Base-by-base conservation (phyloP, 495 filamentous ascomycete genomes). In the Neurospora sp. region DNA sequence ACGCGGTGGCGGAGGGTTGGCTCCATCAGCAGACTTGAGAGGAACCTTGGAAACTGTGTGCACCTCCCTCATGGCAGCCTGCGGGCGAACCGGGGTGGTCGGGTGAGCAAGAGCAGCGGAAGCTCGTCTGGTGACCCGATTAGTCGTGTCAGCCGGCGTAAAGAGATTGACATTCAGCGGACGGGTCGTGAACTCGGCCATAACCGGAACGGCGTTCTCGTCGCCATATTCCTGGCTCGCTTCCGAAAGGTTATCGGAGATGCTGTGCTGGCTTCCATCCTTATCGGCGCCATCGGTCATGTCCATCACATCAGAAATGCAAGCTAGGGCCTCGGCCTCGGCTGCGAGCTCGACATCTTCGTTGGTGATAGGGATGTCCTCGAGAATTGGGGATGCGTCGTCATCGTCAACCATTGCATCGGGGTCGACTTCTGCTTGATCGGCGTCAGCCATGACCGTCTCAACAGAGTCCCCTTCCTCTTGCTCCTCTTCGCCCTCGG, bases 31-130 rank as follows among this genome's bases (percentile, higher is more conserved):
- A 0, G 89, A 84, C 80, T 92, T 92, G 37, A 94, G 81, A 5
- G 92, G 91, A 1, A 94, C 90, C 82, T 93, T 94, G 16, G 89
- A 90, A 0, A 92, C 88, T 0, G 92, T 94, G 77, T 92, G 89
- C 72, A 91, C 85, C 16, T 88, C 72, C 11, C 78, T 75, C 42
- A 12, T 69, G 3, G 71, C 72, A 23, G 83, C 81, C 66, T 75
- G 76, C 0, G 84, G 84, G 18, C 83, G 85, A 9, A 81, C 77
- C 0, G 81, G 81, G 31, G 54, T 66, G 54, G 54, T 66, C 5
- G 78, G 74, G 27, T 79, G 72, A 27, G 40, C 62, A 66, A 66
- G 54, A 35, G 54, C 54, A 66, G 54, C 54, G 27, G 54, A 66
- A 66, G 54, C 54, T 16, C 54, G 54, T 1, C 54, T 66, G 27